Percentiles rank a stretch among this genome's conserved stretches.
Evolutionary conservation across 1,139 yeast genomes (phyloP).

Genomic region (Pichia norvegensis): DNA sequence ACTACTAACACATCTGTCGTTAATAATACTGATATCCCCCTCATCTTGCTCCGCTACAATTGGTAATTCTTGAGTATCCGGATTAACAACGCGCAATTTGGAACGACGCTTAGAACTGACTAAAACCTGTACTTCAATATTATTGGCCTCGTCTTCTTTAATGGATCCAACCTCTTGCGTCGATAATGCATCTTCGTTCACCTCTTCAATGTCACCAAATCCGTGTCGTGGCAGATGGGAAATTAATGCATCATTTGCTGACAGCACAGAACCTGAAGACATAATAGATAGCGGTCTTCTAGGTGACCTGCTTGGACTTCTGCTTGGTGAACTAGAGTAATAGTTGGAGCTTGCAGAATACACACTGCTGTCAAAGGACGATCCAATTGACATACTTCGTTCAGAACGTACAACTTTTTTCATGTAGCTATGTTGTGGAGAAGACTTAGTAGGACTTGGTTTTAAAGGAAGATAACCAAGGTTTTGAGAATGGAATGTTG

Average conservation of each 20-base stretch:
- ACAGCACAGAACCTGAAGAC: background rate
- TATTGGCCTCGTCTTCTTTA: slow-evolving; percentile 31
- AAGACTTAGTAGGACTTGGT: background rate
- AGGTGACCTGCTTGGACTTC: background rate
- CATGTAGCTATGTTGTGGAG: slow-evolving; percentile 12
- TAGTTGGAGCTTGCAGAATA: background rate
- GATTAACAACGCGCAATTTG: slow-evolving; percentile 57
- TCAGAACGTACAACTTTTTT: slow-evolving; percentile 1
- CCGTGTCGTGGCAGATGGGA: background rate
- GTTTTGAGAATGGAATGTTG: slow-evolving; percentile 11
- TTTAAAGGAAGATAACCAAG: slow-evolving; percentile 10
- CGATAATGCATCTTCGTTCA: slow-evolving; percentile 3
- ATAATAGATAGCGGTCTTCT: slow-evolving; percentile 2
- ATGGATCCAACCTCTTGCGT: slow-evolving; percentile 17
- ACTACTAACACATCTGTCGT: slow-evolving; percentile 12
- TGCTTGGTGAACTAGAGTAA: slow-evolving; percentile 3
- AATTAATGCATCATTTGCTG: background rate
- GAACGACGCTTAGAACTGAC: slow-evolving; percentile 66
- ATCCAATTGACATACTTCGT: background rate
- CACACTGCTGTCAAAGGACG: background rate
- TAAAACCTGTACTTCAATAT: slow-evolving; percentile 63
- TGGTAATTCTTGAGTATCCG: slow-evolving; percentile 26
- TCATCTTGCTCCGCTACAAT: background rate
- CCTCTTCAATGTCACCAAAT: slow-evolving; percentile 1
- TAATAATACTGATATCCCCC: background rate